A percentile compares a stretch with the other conserved stretches of the same genome.
Conservation (phyloP, 2,329 filamentous ascomycete species). For the Sclerotinia borealis region DNA sequence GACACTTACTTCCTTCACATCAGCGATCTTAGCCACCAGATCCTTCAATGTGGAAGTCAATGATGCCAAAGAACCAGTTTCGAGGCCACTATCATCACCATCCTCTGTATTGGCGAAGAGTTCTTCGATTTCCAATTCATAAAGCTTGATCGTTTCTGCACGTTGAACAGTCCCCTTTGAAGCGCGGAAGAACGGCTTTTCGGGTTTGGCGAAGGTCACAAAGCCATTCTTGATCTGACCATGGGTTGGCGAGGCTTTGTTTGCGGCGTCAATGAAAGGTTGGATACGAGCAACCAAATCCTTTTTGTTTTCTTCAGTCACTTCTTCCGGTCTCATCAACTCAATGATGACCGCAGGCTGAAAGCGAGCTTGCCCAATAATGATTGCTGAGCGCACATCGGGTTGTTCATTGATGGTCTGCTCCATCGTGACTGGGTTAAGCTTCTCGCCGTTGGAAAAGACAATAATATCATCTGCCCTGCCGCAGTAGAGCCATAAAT, state of each 20-base stretch:
- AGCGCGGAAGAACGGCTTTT: slow-evolving; percentile 13
- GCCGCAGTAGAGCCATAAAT: not conserved
- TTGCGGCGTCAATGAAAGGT: slow-evolving; percentile 10
- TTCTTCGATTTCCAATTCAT: slow-evolving; percentile 14
- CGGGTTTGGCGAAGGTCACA: slow-evolving; percentile 5
- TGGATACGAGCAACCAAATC: slow-evolving; percentile 22
- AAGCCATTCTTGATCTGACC: not conserved
- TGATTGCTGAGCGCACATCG: slow-evolving; percentile 2
- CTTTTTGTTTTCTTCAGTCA: not conserved
- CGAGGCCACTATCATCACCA: not conserved
- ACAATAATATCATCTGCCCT: slow-evolving; percentile 39
- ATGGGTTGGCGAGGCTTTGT: slow-evolving; percentile 8
- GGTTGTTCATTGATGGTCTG: not conserved
- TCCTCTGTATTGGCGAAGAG: slow-evolving; percentile 3
- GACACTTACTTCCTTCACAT: not conserved
- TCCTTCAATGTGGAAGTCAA: not conserved
- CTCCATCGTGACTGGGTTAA: slow-evolving; percentile 19
- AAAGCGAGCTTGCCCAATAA: slow-evolving; percentile 22
- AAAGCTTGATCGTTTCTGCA: slow-evolving; percentile 5
- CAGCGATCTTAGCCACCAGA: not conserved
- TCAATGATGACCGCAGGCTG: slow-evolving; percentile 16
- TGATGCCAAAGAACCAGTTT: not conserved
- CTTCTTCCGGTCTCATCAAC: not conserved
- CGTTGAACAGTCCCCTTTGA: slow-evolving; percentile 16
- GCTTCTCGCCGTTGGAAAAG: slow-evolving; percentile 39